Evolutionary conservation across 148 eudicot species (phyloP).

Genomic region (Vaccinium macrocarpon): DNA sequence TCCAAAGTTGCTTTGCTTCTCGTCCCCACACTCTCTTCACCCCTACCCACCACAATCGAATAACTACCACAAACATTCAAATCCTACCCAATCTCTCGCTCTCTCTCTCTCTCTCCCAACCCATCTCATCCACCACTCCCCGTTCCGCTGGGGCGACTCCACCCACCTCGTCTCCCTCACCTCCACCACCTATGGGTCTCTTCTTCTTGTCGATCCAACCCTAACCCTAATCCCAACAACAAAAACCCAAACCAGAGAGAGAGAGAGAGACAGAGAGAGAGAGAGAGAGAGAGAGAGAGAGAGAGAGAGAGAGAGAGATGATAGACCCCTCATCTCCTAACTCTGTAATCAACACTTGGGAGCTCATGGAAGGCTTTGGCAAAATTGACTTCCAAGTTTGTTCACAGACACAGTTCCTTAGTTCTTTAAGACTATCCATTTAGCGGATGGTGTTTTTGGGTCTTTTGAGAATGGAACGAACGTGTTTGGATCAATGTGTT

Average conservation of each 20-base stretch:
- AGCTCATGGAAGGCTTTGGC: conserved; percentile 95
- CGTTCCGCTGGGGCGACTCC: conserved; percentile 66
- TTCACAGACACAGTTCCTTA: conserved; percentile 25
- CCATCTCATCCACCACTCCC: conserved; percentile 77
- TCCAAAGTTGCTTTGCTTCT: conserved; percentile 65
- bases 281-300: too few relatives aligned
- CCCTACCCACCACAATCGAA: conserved; percentile 25
- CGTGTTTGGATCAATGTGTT: conserved; percentile 43
- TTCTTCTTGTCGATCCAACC: conserved; percentile 42
- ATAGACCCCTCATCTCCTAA: conserved; percentile 55
- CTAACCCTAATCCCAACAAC: conserved; percentile 12
- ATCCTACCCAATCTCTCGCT: conserved; percentile 41
- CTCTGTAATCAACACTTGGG: conserved; percentile 98
- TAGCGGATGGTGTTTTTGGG: conserved; percentile 13
- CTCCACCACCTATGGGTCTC: conserved; percentile 85
- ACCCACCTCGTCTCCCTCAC: conserved; percentile 85
- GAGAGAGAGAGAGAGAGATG: too few relatives aligned
- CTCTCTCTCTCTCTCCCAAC: conserved; percentile 55
- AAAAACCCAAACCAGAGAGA: neutral
- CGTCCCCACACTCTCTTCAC: conserved; percentile 33
- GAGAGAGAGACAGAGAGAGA: neutral
- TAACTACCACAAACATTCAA: neutral
- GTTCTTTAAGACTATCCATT: conserved; percentile 6
- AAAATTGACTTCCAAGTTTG: conserved; percentile 39
- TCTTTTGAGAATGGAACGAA: conserved; percentile 28